A percentile compares a stretch with the other conserved stretches of the same genome.
Evolutionary conservation across 768 basidiomycete species (phyloP).

Genomic region (Lentinula lateritia): DNA sequence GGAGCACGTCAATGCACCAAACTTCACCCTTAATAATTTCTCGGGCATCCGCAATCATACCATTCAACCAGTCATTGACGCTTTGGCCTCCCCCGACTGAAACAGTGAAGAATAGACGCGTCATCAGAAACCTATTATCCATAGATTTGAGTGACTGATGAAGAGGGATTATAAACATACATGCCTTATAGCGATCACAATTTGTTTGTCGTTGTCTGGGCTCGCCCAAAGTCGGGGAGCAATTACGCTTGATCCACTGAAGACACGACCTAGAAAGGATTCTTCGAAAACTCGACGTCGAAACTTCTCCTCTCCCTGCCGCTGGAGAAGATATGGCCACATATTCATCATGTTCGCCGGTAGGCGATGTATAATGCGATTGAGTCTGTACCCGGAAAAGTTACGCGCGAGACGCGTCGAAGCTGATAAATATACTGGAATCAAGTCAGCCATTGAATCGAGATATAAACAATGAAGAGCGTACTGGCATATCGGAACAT

Average conservation of each 20-base stretch:
- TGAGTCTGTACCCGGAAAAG: constrained; percentile 48
- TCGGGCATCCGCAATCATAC: constrained; percentile 39
- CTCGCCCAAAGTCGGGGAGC: constrained; percentile 49
- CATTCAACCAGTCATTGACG: constrained; percentile 25
- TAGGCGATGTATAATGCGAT: constrained; percentile 29
- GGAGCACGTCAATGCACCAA: constrained; percentile 45
- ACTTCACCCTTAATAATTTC: constrained; percentile 53
- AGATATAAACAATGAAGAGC: constrained; percentile 2
- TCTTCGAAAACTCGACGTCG: constrained; percentile 33
- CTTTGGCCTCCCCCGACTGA: constrained; percentile 43
- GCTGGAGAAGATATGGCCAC: constrained; percentile 65
- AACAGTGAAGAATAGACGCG: constrained; percentile 56
- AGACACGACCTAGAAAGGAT: constrained; percentile 45
- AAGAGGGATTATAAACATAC: constrained; percentile 6
- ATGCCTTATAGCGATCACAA: constrained; percentile 52
- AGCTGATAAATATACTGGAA: constrained; percentile 61
- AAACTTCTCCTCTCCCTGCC: constrained; percentile 35
- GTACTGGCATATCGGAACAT: constrained; percentile 61
- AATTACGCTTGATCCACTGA: constrained; percentile 30
- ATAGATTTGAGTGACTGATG: constrained; percentile 1
- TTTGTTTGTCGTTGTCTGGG: constrained; percentile 54
- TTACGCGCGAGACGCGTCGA: constrained; percentile 35
- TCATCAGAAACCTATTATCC: constrained; percentile 53
- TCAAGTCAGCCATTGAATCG: neutral
- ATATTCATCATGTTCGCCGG: constrained; percentile 48